Evolutionary conservation across 2,329 filamentous ascomycete genomes (phyloP), one percentile per base, ranked within the genome.

Genomic region (Trichoderma endophyticum): DNA sequence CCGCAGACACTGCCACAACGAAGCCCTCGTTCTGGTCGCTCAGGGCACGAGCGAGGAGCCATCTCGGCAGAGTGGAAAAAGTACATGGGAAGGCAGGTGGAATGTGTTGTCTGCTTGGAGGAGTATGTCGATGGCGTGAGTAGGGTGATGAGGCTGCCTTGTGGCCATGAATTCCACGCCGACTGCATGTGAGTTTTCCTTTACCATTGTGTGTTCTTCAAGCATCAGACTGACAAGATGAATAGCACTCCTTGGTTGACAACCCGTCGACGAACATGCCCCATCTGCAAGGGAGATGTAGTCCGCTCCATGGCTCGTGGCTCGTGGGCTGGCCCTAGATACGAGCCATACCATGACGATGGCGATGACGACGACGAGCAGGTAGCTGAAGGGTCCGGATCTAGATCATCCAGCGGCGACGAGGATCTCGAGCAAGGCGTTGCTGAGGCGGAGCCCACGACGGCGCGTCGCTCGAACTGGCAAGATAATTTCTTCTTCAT

Each of bases 271-370:
- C 91, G 96, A 74, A 99, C 96, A n/a, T 99, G 96, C 78, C 96
- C 96, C 0, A 98, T 99, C 73, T 99, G 96, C 84, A 99, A 99
- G 84, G 94, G 95, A 63, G 96, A 99, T 79, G 96, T 99, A 43
- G 95, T 99, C 18, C 85, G 88, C 34, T 90, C 88, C 9, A 81
- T 94, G 74, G 87, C 90, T 21, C 86, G 84, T 36, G 85, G 86
- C 11, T 83, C 84, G 15, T 81, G 86, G 6, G 87, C 86, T 3
- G 84, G 82, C 54, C 86, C 86, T 18, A 82, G 85, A 36, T 88
- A 88, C 72, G 87, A 88, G 60, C 82, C 86, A 2, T 89, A 88
- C 72, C 84, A 81, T n/a, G 87, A 88, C 70, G 86, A 87, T 61
- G 84, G 82, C 43, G 83, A 84, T 4, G 39, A 43, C 28, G 83